Percentiles rank a stretch among this genome's conserved stretches.
Evolutionary conservation across 768 basidiomycete genomes (phyloP).

Genomic region (Amanita rimosa): DNA sequence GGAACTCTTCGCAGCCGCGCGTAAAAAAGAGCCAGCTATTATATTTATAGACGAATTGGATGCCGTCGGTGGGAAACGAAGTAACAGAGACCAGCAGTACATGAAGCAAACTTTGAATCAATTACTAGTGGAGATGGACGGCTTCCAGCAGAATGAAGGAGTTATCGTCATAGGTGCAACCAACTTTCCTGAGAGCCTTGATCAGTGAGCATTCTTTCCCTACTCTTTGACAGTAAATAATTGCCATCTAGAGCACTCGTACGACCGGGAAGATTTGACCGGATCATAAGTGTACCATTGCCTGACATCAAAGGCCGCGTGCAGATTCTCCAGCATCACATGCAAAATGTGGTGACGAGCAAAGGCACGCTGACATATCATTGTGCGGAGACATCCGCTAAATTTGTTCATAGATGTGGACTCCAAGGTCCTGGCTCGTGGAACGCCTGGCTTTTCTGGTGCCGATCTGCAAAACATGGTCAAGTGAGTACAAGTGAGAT

Average conservation of each 20-base stretch:
- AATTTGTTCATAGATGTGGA: conserved; percentile 52
- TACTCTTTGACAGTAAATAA: conserved; percentile 6
- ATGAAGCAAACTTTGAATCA: conserved; percentile 95
- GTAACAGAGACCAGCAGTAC: conserved; percentile 74
- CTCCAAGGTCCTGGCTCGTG: conserved; percentile 79
- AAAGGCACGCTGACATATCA: conserved; percentile 26
- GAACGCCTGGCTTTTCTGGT: conserved; percentile 93
- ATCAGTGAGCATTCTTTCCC: conserved; percentile 44
- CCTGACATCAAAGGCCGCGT: conserved; percentile 92
- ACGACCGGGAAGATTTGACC: conserved; percentile 94
- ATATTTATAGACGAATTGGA: conserved; percentile 98
- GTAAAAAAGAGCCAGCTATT: conserved; percentile 92
- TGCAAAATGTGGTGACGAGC: conserved; percentile 63
- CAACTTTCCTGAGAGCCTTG: conserved; percentile 92
- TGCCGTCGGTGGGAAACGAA: conserved; percentile 86
- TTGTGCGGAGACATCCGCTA: conserved; percentile 6
- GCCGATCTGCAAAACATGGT: conserved; percentile 97
- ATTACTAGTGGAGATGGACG: conserved; percentile 94
- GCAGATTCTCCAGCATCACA: conserved; percentile 90
- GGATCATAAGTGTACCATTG: conserved; percentile 82
- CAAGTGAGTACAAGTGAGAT: conserved; percentile 46
- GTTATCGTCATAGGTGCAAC: conserved; percentile 96
- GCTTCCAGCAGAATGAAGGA: conserved; percentile 88
- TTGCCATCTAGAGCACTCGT: conserved; percentile 62
- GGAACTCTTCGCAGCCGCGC: conserved; percentile 87